Base-by-base conservation (phyloP, 495 filamentous ascomycete species). In the Filosporella fistucella region DNA sequence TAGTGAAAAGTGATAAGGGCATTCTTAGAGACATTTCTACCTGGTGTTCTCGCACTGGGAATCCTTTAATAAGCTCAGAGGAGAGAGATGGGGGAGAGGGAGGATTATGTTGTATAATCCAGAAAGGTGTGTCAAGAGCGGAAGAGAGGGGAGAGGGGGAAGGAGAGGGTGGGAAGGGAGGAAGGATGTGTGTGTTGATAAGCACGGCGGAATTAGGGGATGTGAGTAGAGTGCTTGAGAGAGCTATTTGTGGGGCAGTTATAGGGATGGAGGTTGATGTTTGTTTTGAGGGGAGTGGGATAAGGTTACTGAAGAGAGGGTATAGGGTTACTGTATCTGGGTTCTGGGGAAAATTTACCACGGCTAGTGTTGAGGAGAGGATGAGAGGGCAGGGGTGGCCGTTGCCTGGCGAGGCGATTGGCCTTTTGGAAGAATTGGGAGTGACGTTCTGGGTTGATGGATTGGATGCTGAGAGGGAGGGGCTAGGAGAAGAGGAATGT, bases 251-350 rank as follows among this genome's bases (percentile, higher is more conserved):
- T 9, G 45, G 33, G 1, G 34, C 34, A 13, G 45, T 47, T 9
- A 12, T 39, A 34, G 45, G 45, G 17, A 47, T 47, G 45, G 13
- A 17, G n/a, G 45, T 47, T 13, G 26, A 47, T 39, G 20, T 38
- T 1, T 13, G 24, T 16, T 40, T 47, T 29, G 45, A 38, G 25
- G 45, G 33, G 2, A 9, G 33, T 2, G 45, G 33, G 2, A 34
- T 47, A 4, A 37, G 17, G 23, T 12, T 48, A 16, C 16, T 48
- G 28, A 32, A 38, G 26, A 30, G 26, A 17, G 36, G 24, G 22
- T 41, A 48, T 25, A 3, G 37, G 25, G 35, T 25, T 8, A 28
- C 13, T 6, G 14, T 33, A 14, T 48, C 45, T 4, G 45, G 35
- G 12, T 28, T 39, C 2, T 40, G 13, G 23, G 35, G 45, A 25